phyloP scores from a whole-genome alignment of 169 alveolate species.

The Plasmodium coatneyi region DNA sequence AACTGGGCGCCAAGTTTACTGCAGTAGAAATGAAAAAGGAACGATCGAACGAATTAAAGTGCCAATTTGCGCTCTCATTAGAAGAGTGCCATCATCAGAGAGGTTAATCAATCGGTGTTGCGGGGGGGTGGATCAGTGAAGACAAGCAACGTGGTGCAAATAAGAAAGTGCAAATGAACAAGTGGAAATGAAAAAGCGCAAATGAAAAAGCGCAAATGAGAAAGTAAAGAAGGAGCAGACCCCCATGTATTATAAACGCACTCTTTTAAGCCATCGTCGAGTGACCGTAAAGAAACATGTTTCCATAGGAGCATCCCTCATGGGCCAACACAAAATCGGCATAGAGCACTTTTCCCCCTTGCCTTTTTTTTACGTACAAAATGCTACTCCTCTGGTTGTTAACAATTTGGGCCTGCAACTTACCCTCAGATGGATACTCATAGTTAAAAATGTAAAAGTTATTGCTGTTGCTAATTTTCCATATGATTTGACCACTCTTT shows the following conservation, averaged over 20 bases:
- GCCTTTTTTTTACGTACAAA: constrained; percentile 22
- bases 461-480: constrained; percentile 35
- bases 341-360: not conserved
- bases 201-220: not conserved
- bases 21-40: not conserved
- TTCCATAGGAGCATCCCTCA: constrained; percentile 4
- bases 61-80: not conserved
- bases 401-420: not conserved
- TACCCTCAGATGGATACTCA: constrained; percentile 17
- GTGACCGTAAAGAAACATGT: constrained; percentile 4
- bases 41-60: not conserved
- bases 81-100: not conserved
- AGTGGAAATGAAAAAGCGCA: not conserved
- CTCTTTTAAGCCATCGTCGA: not conserved
- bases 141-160: not conserved
- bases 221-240: not conserved
- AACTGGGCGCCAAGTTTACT: not conserved
- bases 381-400: not conserved
- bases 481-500: constrained; percentile 15
- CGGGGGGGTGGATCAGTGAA: not conserved
- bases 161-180: not conserved
- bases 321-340: constrained; percentile 43
- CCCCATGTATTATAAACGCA: not conserved
- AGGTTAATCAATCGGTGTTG: not conserved
- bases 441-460: constrained; percentile 43